Percentiles rank a stretch among this genome's conserved stretches.
These are phyloP conservation scores for Neonectria ditissima DNA, from an alignment of 2,329 filamentous ascomycete species.

Conservation along the genomic window DNA sequence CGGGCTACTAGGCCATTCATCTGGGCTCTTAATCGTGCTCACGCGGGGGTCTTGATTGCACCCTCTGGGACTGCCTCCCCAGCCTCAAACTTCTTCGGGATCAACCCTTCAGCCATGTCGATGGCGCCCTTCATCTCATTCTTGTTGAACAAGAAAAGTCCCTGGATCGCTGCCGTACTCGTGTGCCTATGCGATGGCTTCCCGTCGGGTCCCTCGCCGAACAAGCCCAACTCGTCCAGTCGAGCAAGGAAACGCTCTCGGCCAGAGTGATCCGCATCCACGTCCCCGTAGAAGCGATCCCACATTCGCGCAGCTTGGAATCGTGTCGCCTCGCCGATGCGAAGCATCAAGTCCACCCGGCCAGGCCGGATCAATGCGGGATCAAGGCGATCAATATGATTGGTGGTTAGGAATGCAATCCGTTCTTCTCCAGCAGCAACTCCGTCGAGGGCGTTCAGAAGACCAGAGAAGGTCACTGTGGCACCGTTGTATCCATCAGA, in stretches of 20 bases:
- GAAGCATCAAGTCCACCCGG: constrained; percentile 91
- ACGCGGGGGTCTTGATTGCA: constrained; percentile 56
- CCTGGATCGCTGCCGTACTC: constrained; percentile 93
- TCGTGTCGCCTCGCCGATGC: constrained; percentile 87
- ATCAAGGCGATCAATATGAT: constrained; percentile 90
- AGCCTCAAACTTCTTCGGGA: constrained; percentile 67
- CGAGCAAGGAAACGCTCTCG: constrained; percentile 77
- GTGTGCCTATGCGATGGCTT: constrained; percentile 65
- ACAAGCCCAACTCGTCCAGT: constrained; percentile 76
- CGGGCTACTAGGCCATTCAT: neutral
- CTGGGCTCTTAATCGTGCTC: constrained; percentile 21
- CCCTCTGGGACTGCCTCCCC: constrained; percentile 53
- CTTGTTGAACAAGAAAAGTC: constrained; percentile 96
- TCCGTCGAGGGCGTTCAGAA: constrained; percentile 88
- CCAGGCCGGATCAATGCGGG: constrained; percentile 91
- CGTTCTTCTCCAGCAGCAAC: constrained; percentile 95
- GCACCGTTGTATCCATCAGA: constrained; percentile 86
- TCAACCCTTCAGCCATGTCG: constrained; percentile 76
- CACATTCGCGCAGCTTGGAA: constrained; percentile 90
- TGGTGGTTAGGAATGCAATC: constrained; percentile 93
- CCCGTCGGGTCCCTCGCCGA: constrained; percentile 67
- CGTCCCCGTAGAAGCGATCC: constrained; percentile 93
- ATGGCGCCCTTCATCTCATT: constrained; percentile 90
- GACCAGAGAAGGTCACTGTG: constrained; percentile 92
- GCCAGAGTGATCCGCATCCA: constrained; percentile 73